Conservation (phyloP, 2,329 filamentous ascomycete species). For the Fusarium metavorans region DNA sequence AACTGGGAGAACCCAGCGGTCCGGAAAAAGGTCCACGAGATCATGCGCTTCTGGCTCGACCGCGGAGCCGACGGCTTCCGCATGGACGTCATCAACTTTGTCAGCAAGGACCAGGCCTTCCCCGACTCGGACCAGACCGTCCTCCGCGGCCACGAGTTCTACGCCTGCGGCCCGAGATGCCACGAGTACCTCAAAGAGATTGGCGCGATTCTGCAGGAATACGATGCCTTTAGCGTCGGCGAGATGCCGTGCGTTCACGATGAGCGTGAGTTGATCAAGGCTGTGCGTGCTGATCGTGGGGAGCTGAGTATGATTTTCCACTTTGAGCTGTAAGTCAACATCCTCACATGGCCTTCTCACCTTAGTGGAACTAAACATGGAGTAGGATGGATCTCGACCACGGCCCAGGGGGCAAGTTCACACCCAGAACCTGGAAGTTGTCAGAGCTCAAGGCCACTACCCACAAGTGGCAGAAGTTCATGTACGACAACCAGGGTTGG, state of each 20-base stretch:
- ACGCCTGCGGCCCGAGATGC: conserved; percentile 64
- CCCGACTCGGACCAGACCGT: conserved; percentile 59
- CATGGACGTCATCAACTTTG: conserved; percentile 76
- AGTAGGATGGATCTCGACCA: conserved; percentile 63
- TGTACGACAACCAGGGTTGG: conserved; percentile 71
- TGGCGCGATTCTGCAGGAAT: conserved; percentile 57
- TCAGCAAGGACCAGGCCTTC: conserved; percentile 70
- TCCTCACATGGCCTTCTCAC: no score
- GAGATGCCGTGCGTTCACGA: conserved; percentile 63
- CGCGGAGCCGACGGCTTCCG: conserved; percentile 75
- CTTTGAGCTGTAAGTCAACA: conserved; percentile 68
- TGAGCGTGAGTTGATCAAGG: conserved; percentile 56
- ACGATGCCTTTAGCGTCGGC: conserved; percentile 64
- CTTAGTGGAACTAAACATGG: background rate
- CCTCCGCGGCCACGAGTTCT: conserved; percentile 55
- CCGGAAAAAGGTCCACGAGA: conserved; percentile 73
- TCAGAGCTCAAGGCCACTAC: conserved; percentile 65
- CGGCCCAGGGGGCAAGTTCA: conserved; percentile 58
- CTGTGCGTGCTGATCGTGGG: conserved; percentile 65
- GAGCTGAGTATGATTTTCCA: conserved; percentile 81
- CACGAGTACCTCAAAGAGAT: conserved; percentile 62
- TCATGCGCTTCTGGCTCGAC: conserved; percentile 81
- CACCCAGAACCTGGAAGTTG: conserved; percentile 58
- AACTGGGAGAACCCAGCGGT: conserved; percentile 81
- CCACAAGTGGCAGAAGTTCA: conserved; percentile 69